These are phyloP conservation scores for Dysphania ambrosioides DNA, from an alignment of 148 eudicot species.

Conservation along the genomic window DNA sequence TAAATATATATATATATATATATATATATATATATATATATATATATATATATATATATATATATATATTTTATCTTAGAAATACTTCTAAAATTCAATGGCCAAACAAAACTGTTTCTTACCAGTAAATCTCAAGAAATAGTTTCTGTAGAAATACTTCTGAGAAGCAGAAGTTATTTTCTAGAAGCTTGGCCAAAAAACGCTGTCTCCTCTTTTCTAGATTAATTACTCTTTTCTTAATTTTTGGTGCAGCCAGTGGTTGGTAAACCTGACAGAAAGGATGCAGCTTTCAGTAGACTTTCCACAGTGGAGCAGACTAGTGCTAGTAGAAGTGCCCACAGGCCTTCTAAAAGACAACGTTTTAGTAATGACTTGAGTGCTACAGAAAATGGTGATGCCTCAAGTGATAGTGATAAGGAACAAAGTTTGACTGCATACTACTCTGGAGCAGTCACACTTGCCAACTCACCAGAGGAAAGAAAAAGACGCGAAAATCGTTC, in stretches of 20 bases:
- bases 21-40: too few relatives aligned
- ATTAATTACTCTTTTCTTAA: slow-evolving; percentile 10
- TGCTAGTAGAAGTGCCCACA: slow-evolving; percentile 40
- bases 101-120: too few relatives aligned
- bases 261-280: slow-evolving; percentile 58
- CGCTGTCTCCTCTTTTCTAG: too few relatives aligned
- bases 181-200: too few relatives aligned
- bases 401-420: slow-evolving; percentile 92
- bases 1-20: too few relatives aligned
- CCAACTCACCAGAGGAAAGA: slow-evolving; percentile 83
- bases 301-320: slow-evolving; percentile 41
- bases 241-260: slow-evolving; percentile 48
- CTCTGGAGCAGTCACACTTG: slow-evolving; percentile 65
- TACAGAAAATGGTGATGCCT: slow-evolving; percentile 59
- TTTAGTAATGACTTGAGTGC: slow-evolving; percentile 43
- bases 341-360: slow-evolving; percentile 73
- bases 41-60: too few relatives aligned
- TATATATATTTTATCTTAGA: too few relatives aligned
- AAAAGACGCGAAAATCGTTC: slow-evolving; percentile 86
- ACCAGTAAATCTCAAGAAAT: too few relatives aligned
- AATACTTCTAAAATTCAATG: too few relatives aligned
- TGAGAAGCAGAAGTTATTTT: too few relatives aligned
- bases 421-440: slow-evolving; percentile 65
- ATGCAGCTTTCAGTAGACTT: slow-evolving; percentile 38
- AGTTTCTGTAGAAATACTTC: too few relatives aligned